Conservation (phyloP, 805 yeast species). For the Dipodascopsis uninucleata region DNA sequence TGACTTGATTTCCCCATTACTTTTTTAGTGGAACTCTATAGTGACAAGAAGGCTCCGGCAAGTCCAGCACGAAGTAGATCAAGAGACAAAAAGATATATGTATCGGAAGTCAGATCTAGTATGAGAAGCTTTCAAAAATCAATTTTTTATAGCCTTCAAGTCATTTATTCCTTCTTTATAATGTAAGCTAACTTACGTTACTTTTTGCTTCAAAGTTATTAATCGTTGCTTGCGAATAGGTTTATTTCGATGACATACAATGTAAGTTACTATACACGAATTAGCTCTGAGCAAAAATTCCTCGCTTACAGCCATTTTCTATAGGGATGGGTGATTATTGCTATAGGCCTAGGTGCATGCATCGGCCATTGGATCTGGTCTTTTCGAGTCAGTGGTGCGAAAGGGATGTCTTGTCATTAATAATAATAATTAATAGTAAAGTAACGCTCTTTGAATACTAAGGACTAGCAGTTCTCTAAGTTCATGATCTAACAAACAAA, state of each 20-base stretch:
- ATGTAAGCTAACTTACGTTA: constrained; percentile 29
- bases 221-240: constrained; percentile 42
- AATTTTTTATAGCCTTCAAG: constrained; percentile 58
- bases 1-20: too few relatives aligned
- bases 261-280: constrained; percentile 27
- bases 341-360: constrained; percentile 68
- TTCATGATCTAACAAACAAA: too few relatives aligned
- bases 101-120: too few relatives aligned
- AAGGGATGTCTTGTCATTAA: constrained; percentile 18
- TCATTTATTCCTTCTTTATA: constrained; percentile 57
- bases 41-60: too few relatives aligned
- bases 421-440: too few relatives aligned
- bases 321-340: constrained; percentile 71
- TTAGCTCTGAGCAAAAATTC: not conserved
- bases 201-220: not conserved
- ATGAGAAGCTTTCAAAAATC: constrained; percentile 2
- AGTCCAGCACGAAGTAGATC: too few relatives aligned
- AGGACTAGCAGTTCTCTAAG: too few relatives aligned
- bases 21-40: too few relatives aligned
- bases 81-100: too few relatives aligned
- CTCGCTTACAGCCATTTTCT: not conserved
- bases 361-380: constrained; percentile 45
- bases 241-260: constrained; percentile 80
- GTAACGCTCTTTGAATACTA: too few relatives aligned
- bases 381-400: not conserved